A percentile compares a stretch with the other conserved stretches of the same genome.
phyloP scores from a whole-genome alignment of 257 asterid species.

The Oldenlandia corymbosa region DNA sequence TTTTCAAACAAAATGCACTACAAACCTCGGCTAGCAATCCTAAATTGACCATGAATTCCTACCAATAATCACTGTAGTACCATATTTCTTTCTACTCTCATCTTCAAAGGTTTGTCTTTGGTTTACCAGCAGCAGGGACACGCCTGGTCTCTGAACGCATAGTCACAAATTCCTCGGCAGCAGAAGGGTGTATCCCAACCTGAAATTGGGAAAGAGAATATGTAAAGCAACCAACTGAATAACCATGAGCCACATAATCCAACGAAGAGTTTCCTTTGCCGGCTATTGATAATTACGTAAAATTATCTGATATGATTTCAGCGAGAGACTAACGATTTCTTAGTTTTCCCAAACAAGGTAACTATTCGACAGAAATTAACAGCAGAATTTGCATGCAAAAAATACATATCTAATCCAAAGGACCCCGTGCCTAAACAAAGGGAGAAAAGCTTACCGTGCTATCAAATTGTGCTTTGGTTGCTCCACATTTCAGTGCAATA shows the following conservation, averaged over 20 bases:
- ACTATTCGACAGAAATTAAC: neutral
- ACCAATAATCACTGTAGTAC: neutral
- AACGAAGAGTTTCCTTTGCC: too few relatives aligned
- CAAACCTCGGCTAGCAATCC: too few relatives aligned
- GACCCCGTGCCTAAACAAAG: too few relatives aligned
- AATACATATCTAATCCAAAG: neutral
- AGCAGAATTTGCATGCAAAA: neutral
- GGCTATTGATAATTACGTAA: too few relatives aligned
- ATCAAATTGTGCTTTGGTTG: slow-evolving; percentile 93
- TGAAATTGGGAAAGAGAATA: slow-evolving; percentile 19
- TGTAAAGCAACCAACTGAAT: neutral
- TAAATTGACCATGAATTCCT: too few relatives aligned
- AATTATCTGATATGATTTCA: too few relatives aligned
- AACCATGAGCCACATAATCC: too few relatives aligned
- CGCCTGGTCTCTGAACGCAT: slow-evolving; percentile 72
- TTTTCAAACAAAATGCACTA: too few relatives aligned
- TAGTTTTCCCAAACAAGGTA: neutral
- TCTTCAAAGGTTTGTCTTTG: slow-evolving; percentile 48
- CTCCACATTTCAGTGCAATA: slow-evolving; percentile 93
- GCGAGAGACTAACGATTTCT: neutral
- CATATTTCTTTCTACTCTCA: neutral
- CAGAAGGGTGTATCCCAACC: slow-evolving; percentile 98
- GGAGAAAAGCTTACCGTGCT: slow-evolving; percentile 57
- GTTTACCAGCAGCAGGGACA: slow-evolving; percentile 49
- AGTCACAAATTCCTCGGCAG: slow-evolving; percentile 95